These are phyloP conservation scores for Schizopora paradoxa DNA, from an alignment of 1,284 basidiomycete genomes.

Conservation along the genomic window DNA sequence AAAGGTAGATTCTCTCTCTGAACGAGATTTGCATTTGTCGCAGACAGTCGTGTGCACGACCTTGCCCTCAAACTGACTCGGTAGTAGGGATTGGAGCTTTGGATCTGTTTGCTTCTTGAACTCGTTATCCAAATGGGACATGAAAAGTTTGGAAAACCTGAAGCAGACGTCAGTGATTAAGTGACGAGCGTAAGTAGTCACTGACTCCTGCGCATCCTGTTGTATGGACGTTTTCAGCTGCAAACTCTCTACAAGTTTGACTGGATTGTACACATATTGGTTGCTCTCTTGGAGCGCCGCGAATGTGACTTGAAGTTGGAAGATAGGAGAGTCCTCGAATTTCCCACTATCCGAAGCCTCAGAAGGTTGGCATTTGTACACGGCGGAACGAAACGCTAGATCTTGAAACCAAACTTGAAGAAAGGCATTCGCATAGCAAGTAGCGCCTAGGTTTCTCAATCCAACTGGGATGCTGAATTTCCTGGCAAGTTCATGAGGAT, in stretches of 20 bases:
- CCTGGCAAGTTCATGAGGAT: slow-evolving; percentile 47
- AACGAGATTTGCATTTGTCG: slow-evolving; percentile 58
- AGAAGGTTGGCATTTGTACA: slow-evolving; percentile 54
- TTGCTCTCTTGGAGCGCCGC: slow-evolving; percentile 74
- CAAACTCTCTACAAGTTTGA: slow-evolving; percentile 76
- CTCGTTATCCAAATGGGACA: slow-evolving; percentile 79
- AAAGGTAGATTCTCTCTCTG: slow-evolving; percentile 65
- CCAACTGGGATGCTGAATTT: slow-evolving; percentile 67
- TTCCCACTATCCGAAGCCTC: slow-evolving; percentile 37
- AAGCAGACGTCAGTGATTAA: slow-evolving; percentile 15
- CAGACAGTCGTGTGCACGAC: slow-evolving; percentile 78
- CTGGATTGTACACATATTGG: slow-evolving; percentile 72
- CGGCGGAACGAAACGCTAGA: slow-evolving; percentile 56
- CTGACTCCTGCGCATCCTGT: slow-evolving; percentile 92
- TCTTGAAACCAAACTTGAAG: slow-evolving; percentile 67
- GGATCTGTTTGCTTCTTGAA: slow-evolving; percentile 72
- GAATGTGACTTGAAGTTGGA: slow-evolving; percentile 72
- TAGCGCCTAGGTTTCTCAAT: slow-evolving; percentile 86
- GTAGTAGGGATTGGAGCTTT: slow-evolving; percentile 58
- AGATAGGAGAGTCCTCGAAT: slow-evolving; percentile 61
- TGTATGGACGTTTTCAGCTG: slow-evolving; percentile 76
- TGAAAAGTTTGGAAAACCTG: slow-evolving; percentile 92
- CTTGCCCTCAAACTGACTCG: slow-evolving; percentile 80
- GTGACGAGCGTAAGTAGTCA: slow-evolving; percentile 17
- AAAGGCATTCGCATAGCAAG: slow-evolving; percentile 87